Conservation (phyloP, 768 basidiomycete genomes). For the Mycena rosella region DNA sequence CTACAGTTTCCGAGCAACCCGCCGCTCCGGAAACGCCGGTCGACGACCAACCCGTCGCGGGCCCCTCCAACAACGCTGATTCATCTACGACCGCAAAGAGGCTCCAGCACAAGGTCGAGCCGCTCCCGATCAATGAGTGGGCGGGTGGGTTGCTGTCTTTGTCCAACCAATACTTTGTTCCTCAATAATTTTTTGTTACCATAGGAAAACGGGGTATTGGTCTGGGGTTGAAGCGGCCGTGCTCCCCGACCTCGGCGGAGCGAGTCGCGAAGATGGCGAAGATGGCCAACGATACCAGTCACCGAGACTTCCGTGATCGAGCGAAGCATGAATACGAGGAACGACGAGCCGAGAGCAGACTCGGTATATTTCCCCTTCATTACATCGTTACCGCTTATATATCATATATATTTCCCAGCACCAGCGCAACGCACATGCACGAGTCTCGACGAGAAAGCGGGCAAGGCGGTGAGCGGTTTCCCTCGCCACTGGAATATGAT, state of each 20-base stretch:
- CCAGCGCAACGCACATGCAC: slow-evolving; percentile 81
- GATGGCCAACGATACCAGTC: slow-evolving; percentile 65
- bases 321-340: slow-evolving; percentile 82
- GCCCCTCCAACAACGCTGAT: slow-evolving; percentile 10
- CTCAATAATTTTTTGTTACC: slow-evolving; percentile 27
- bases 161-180: neutral
- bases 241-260: slow-evolving; percentile 73
- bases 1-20: slow-evolving; percentile 13
- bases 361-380: slow-evolving; percentile 52
- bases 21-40: slow-evolving; percentile 8
- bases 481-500: slow-evolving; percentile 4
- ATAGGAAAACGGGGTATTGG: slow-evolving; percentile 87
- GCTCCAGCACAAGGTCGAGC: slow-evolving; percentile 67
- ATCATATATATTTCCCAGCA: slow-evolving; percentile 43
- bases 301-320: slow-evolving; percentile 77
- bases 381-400: slow-evolving; percentile 8
- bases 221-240: slow-evolving; percentile 70
- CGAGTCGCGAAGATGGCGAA: slow-evolving; percentile 81
- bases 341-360: slow-evolving; percentile 76
- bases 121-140: slow-evolving; percentile 86
- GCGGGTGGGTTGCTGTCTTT: slow-evolving; percentile 63
- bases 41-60: slow-evolving; percentile 9
- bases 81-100: slow-evolving; percentile 24
- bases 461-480: slow-evolving; percentile 64
- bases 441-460: slow-evolving; percentile 80